Base-by-base conservation (phyloP, 768 basidiomycete species). In the Psilocybe sp. region DNA sequence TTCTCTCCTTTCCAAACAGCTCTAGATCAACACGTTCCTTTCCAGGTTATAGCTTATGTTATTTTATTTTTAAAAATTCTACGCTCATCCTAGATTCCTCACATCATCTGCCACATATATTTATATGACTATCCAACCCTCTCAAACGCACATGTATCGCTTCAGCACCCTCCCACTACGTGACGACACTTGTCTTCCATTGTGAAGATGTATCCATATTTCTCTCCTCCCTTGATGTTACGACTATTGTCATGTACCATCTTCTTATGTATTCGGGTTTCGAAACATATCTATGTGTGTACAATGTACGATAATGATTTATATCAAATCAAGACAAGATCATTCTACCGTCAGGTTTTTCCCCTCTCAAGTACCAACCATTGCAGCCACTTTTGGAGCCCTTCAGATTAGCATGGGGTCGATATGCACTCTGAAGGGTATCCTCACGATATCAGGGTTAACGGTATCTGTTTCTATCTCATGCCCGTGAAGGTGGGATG, bases 1-100 rank as follows among this genome's bases (percentile, higher is more conserved):
- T 16, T 90, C 89, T 8, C 76, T 92, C 31, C 69, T 92, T 36
- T 78, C 76, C 34, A 82, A 82, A 56, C 61, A 77, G 64, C 40
- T 46, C 33, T 69, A 66, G 66, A 54, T 33, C 28, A 33, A 38
- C 40, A 46, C 20, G 9, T 20, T 39, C 34, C 39, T 55, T 54
- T 47, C 44, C 51, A 51, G 41, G 51, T 54, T 51, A 18, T 33
- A 39, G 13, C n/a, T 44, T 37, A n/a, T 32, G 36, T 45, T 47
- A 37, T 47, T 53, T 50, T 47, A 40, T 51, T 52, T 41, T 28
- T 12, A 46, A 28, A 20, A 46, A 31, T 20, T 44, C 14, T 40
- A n/a, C 37, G 36, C 36, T 41, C 49, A 50, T 15, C 20, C 46
- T 54, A 54, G 49, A 47, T 39, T 14, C 37, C 19, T 16, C 16